These are phyloP conservation scores for Endocladia muricata DNA, from an alignment of 31 red algal species.

Conservation along the genomic window DNA sequence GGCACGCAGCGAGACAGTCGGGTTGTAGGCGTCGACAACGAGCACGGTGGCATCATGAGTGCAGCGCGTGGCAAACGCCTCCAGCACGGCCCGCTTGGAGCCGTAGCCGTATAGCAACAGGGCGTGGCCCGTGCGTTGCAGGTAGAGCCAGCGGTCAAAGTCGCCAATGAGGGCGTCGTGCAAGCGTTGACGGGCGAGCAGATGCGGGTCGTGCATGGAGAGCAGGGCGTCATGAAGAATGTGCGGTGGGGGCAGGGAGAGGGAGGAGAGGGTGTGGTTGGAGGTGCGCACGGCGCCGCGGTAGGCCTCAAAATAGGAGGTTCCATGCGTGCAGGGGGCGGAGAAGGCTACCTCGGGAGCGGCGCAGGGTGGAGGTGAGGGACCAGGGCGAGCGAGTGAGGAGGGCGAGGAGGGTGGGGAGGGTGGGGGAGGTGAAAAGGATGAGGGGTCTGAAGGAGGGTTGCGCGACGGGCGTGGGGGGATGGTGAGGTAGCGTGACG, in stretches of 20 bases:
- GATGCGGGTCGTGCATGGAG: conserved; percentile 1
- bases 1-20: conserved; percentile 36
- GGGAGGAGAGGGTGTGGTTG: conserved; percentile 45
- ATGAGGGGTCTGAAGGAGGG: neutral
- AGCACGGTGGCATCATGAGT: conserved; percentile 18
- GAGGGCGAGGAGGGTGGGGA: conserved; percentile 1
- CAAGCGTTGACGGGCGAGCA: conserved; percentile 22
- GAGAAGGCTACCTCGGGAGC: neutral
- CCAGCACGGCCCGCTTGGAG: conserved; percentile 47
- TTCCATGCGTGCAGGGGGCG: neutral
- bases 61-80: conserved; percentile 37
- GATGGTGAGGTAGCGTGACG: neutral
- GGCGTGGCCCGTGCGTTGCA: conserved; percentile 46
- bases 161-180: conserved; percentile 3
- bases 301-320: conserved; percentile 70
- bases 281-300: conserved; percentile 44
- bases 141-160: conserved; percentile 25
- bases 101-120: conserved; percentile 64
- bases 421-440: neutral
- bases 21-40: conserved; percentile 53
- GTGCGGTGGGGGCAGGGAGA: conserved; percentile 34
- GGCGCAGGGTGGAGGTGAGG: neutral
- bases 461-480: neutral
- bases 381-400: neutral
- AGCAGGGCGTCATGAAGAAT: conserved; percentile 16